Evolutionary conservation across 2,329 filamentous ascomycete species (phyloP), one percentile per base, ranked within the genome.

Genomic region (Penicillium rolfsii): DNA sequence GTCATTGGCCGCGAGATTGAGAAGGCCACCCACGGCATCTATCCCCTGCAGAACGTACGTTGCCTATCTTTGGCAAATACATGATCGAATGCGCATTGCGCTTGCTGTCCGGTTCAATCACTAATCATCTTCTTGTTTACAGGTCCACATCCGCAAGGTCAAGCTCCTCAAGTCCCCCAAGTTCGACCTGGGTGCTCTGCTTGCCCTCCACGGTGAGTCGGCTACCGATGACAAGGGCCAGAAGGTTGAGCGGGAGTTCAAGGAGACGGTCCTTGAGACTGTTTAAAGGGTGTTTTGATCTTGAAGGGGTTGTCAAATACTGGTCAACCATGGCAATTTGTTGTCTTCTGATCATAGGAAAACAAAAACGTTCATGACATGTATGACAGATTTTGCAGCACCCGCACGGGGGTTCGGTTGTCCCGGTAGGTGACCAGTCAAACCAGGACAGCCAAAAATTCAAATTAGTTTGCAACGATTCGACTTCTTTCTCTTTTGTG

Each of bases 61-160:
- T 61, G 11, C 38, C 62, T 49, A 30, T 43, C n/a, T 33, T 30
- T 14, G n/a, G n/a, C 11, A 5, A 5, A n/a, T 16, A 7, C n/a
- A 8, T 16, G 5, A 14, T n/a, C 19, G 9, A 19, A 9, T 22
- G 19, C n/a, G 2, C 19, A 40, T 40, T 41, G 35, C n/a, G 12
- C 22, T 22, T 8, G 3, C 12, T 36, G 14, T 33, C 4, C 19
- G 2, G 5, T 26, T 26, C 26, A 26, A 40, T 41, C 22, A 26
- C 38, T 52, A 48, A 38, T 19, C 8, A 24, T 41, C 5, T 9
- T 9, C 14, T n/a, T 49, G 26, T 55, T 28, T 9, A 24, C 46
- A 98, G 93, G 93, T 98, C 77, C 95, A 99, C 87, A 97, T 99
- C 83, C 93, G 95, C 84, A 99, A 99, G 89, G 94, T 99, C 78